Evolutionary conservation across 352 stramenopile species (phyloP).

Genomic region (Pythium inflatum): DNA sequence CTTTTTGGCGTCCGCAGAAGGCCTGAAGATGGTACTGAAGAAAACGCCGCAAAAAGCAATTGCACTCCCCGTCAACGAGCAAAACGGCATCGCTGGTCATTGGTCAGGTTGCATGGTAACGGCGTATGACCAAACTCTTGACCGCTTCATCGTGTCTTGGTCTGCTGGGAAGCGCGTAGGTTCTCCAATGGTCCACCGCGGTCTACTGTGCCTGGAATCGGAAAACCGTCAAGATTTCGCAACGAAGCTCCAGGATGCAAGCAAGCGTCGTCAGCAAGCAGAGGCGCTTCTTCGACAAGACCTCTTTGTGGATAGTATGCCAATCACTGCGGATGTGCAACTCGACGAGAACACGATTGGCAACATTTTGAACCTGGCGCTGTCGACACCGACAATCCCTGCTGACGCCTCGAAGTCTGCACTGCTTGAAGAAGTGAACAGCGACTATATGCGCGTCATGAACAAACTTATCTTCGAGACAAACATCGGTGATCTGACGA

Average conservation of each 20-base stretch:
- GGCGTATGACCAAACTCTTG: slow-evolving; percentile 50
- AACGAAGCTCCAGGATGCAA: slow-evolving; percentile 42
- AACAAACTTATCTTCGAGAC: slow-evolving; percentile 92
- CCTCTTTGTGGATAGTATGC: slow-evolving; percentile 81
- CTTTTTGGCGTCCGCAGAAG: slow-evolving; percentile 9
- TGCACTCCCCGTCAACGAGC: slow-evolving; percentile 64
- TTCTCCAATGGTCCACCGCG: slow-evolving; percentile 61
- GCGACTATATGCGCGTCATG: slow-evolving; percentile 93
- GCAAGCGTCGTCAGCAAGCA: slow-evolving; percentile 56
- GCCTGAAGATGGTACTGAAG: slow-evolving; percentile 17
- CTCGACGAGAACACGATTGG: slow-evolving; percentile 70
- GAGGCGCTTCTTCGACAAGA: slow-evolving; percentile 64
- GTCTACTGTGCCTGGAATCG: slow-evolving; percentile 66
- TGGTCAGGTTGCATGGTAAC: slow-evolving; percentile 84
- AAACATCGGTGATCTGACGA: slow-evolving; percentile 60
- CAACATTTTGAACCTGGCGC: slow-evolving; percentile 72
- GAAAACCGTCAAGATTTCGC: slow-evolving; percentile 58
- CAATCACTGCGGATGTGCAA: slow-evolving; percentile 64
- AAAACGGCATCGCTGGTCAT: slow-evolving; percentile 53
- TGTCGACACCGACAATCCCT: slow-evolving; percentile 60
- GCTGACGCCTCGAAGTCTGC: slow-evolving; percentile 57
- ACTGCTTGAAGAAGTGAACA: slow-evolving; percentile 90
- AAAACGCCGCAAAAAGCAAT: slow-evolving; percentile 55
- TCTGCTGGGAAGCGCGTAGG: slow-evolving; percentile 74
- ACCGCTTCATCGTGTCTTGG: slow-evolving; percentile 76